phyloP scores from a whole-genome alignment of 2,329 filamentous ascomycete genomes.

The Colletotrichum nymphaeae region DNA sequence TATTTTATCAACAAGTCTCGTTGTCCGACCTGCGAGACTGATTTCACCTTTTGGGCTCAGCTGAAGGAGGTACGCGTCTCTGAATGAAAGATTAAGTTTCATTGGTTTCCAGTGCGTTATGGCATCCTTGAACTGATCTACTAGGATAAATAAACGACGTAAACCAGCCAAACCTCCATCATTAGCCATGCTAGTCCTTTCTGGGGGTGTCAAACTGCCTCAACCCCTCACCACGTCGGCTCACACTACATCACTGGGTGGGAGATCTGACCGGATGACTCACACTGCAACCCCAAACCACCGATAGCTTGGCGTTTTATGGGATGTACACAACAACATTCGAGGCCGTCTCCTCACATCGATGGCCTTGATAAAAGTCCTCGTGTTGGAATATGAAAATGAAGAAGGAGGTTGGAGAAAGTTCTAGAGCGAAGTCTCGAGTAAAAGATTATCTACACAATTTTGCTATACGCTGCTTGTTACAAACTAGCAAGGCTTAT shows the following conservation, averaged over 20 bases:
- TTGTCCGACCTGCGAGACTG: not conserved
- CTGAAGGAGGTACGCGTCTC: not conserved
- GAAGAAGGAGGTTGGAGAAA: no score
- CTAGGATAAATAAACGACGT: not conserved
- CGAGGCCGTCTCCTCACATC: not conserved
- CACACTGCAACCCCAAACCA: not conserved
- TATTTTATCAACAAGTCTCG: no score
- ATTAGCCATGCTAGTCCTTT: not conserved
- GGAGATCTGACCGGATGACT: not conserved
- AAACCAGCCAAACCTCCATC: not conserved
- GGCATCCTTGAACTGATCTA: not conserved
- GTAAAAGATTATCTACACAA: no score
- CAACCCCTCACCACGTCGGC: not conserved
- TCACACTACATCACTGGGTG: not conserved
- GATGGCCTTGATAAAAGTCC: not conserved
- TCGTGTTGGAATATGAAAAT: not conserved
- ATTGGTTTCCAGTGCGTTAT: not conserved
- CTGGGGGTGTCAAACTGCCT: not conserved
- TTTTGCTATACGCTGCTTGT: no score
- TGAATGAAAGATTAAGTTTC: not conserved
- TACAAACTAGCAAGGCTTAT: no score
- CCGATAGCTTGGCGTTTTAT: not conserved
- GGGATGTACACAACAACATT: not conserved
- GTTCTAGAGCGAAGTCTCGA: no score
- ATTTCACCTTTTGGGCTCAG: not conserved